Evolutionary conservation across 345 rosid genomes (phyloP), one percentile per base, ranked within the genome.

Genomic region (Hibiscus tridactylites): DNA sequence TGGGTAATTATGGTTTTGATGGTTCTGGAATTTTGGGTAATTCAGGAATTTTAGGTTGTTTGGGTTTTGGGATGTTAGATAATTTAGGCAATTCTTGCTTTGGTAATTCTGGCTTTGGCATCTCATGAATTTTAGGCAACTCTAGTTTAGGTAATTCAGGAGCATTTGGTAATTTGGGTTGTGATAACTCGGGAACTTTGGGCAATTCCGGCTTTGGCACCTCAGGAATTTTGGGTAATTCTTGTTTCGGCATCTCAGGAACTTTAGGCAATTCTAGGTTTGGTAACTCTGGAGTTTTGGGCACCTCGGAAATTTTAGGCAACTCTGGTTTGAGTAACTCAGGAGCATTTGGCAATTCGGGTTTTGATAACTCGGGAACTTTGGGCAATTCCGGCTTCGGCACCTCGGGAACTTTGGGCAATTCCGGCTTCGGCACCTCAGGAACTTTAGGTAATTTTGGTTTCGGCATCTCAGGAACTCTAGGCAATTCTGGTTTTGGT

Each of bases 111-210:
- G 21, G 6, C 11, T 37, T 37, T 1, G 66, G 67, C 10, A 56
- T 6, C 61, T 9, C 61, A 28, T 31, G 31, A 6, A 71, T 3
- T 4, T 71, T 44, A 12, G 81, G 83, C 46, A 79, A 73, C 12
- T 24, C 71, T 35, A 3, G 11, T n/a, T 53, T 53, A 0, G 58
- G 10, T n/a, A 17, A 5, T 10, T 17, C 54, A 15, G 17, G 54
- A 17, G 3, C 9, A 3, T 53, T 17, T 0, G 58, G 78, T 9
- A 79, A 0, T 35, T 82, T 71, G 1, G 60, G 80, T 15, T 79
- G 74, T 0, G 52, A 4, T 2, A 53, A 17, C 7, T 53, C 58
- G 1, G 58, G 24, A 35, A 6, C 7, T 35, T 35, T 35, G 1
- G 39, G 13, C 12, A 44, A 9, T 42, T 44, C 49, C 13, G 13